Base-by-base conservation (phyloP, 129 eudicot genomes). In the Helianthus tuberosus region DNA sequence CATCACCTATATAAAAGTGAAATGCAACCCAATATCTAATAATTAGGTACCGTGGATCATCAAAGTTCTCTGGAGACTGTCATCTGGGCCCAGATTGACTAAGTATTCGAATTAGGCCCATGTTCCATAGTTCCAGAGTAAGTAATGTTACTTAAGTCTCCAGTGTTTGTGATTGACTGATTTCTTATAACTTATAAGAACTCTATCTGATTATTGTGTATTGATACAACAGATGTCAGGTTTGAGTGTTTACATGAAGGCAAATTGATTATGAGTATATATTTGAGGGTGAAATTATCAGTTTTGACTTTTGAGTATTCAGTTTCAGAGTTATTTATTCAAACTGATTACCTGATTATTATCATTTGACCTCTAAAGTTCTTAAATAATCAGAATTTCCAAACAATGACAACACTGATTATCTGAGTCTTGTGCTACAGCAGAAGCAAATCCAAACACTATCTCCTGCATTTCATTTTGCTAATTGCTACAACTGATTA, bases 401-500 rank as follows among this genome's bases (percentile, higher is more conserved):
- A n/a, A 51, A 51, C 23, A 51, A 5, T 51, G 15, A 51, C 6
- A 51, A 51, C 36, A 51, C 57, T 51, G 5, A 14, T 14, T n/a
- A 51, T 51, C 57, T n/a, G 57, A 51, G 36, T 51, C 15, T 51
- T 51, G 20, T 8, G 57, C 57, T n/a, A 51, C 57, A 51, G 17
- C 17, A 51, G 57, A 57, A 17, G 10, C 23, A 23, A 23, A 23
- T 57, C 35, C 35, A 58, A 25, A 58, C 39, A 23, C 64, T 58
- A 58, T 58, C 20, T 58, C 38, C n/a, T 23, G 64, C 39, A 8
- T 58, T 58, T 10, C 38, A 58, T 23, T 58, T 58, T 58, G 39
- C 14, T 58, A 58, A 32, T 25, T 58, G 64, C 6, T 58, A 58
- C 64, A 58, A 65, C 52, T 65, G 15, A 41, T 65, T 65, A 41